Percentiles rank a stretch among this genome's conserved stretches.
Conservation (phyloP, 2,329 filamentous ascomycete species). For the Paraphoma chrysanthemicola region DNA sequence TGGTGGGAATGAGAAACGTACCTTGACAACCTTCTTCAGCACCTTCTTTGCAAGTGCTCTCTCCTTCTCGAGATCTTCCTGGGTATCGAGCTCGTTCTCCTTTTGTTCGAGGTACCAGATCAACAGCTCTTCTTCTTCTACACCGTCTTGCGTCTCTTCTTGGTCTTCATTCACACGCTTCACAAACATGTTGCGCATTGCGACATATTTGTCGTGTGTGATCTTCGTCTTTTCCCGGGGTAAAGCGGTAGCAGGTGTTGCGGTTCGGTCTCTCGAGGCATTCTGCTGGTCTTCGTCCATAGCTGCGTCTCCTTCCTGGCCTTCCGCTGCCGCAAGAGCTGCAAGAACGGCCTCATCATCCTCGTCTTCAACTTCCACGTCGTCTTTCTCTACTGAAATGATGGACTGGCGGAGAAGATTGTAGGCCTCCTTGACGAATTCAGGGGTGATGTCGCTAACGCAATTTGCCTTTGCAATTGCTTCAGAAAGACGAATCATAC, state of each 20-base stretch:
- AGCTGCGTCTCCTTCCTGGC: slow-evolving; percentile 50
- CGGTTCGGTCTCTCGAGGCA: slow-evolving; percentile 43
- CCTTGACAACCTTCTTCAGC: slow-evolving; percentile 94
- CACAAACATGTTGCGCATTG: slow-evolving; percentile 86
- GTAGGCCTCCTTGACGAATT: slow-evolving; percentile 90
- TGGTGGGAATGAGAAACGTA: slow-evolving; percentile 52
- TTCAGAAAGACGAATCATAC: slow-evolving; percentile 92
- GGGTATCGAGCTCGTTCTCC: slow-evolving; percentile 79
- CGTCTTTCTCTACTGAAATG: slow-evolving; percentile 96
- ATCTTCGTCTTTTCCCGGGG: slow-evolving; percentile 78
- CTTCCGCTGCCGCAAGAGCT: slow-evolving; percentile 58
- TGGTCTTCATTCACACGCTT: slow-evolving; percentile 86
- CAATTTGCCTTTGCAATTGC: slow-evolving; percentile 99
- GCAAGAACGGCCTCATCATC: slow-evolving; percentile 68
- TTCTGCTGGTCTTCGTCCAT: slow-evolving; percentile 44
- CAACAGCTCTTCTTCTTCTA: slow-evolving; percentile 81
- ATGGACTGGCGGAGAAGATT: slow-evolving; percentile 92
- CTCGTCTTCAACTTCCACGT: slow-evolving; percentile 89
- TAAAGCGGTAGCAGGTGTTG: slow-evolving; percentile 41
- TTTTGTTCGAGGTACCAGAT: slow-evolving; percentile 93
- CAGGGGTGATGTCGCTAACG: slow-evolving; percentile 83
- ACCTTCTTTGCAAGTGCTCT: slow-evolving; percentile 80
- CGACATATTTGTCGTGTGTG: slow-evolving; percentile 93
- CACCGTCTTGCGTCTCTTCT: slow-evolving; percentile 75
- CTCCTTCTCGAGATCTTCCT: slow-evolving; percentile 83